Evolutionary conservation across 192 early-diverging fungal genomes (phyloP), one percentile per base, ranked within the genome.

Genomic region (Backusella parvicylindrica): DNA sequence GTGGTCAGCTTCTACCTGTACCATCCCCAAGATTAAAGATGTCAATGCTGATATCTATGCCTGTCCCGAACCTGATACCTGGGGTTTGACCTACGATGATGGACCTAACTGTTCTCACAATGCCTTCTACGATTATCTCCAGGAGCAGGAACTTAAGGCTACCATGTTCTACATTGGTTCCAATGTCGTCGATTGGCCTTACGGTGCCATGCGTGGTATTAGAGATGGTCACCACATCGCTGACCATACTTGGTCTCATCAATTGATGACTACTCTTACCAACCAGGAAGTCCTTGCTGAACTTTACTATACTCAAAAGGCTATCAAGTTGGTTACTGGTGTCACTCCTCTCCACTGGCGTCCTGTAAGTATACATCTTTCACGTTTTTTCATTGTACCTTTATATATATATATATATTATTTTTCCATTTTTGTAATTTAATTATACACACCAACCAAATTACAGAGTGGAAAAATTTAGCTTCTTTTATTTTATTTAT

Each of bases 141-240:
- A 79, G 13, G 31, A 78, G 18, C 64, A 85, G 26, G 82, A 84
- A 18, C 68, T 85, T n/a, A 88, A 87, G 47, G 83, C 87, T 4
- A 89, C 91, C 16, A 86, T 92, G 75, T 91, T 91, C 77, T 76
- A 86, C 65, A 88, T 90, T 74, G 89, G 89, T 64, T 79, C 82
- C 63, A 88, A 89, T 71, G 88, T 86, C 18, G 71, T 79, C 38
- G 76, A 88, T 70, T 78, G 80, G 71, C 84, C 88, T 2, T 74
- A 80, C 21, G 76, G 72, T 60, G 84, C 84, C 43, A 65, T 82
- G 49, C 78, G 82, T 38, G 85, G 82, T 70, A 28, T 84, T 13
- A 80, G 76, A 43, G 86, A 84, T 50, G 90, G 90, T 30, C 90
- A 91, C 70, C 87, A 90, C 53, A 69, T 91, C 73, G 87, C 84